A percentile compares a stretch with the other conserved stretches of the same genome.
Conservation (phyloP, 306 rosid genomes). For the cucumber (Cucumis sativus) region Cucumber_9930_V3 NC_026661.2:18251001-18251500, state of each 20-base stretch:
- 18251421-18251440: conserved; percentile 22
- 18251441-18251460: conserved; percentile 80
- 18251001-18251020: conserved; percentile 89
- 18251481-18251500: background rate
- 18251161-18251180: background rate
- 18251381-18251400: conserved; percentile 52
- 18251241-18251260: background rate
- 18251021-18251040: conserved; percentile 80
- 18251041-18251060: conserved; percentile 94
- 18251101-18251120: background rate
- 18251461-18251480: conserved; percentile 5
- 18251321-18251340: conserved; percentile 26
- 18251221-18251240: background rate
- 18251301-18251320: conserved; percentile 29
- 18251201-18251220: background rate
- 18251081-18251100: conserved; percentile 45
- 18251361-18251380: conserved; percentile 37
- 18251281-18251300: conserved; percentile 48
- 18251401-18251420: background rate
- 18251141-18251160: conserved; percentile 1
- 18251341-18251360: conserved; percentile 35
- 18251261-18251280: conserved; percentile 23
- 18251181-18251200: conserved; percentile 14
- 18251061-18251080: conserved; percentile 75
- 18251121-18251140: background rate